Evolutionary conservation across 2,329 filamentous ascomycete species (phyloP).

Genomic region (Dryadomyces sulphureus): DNA sequence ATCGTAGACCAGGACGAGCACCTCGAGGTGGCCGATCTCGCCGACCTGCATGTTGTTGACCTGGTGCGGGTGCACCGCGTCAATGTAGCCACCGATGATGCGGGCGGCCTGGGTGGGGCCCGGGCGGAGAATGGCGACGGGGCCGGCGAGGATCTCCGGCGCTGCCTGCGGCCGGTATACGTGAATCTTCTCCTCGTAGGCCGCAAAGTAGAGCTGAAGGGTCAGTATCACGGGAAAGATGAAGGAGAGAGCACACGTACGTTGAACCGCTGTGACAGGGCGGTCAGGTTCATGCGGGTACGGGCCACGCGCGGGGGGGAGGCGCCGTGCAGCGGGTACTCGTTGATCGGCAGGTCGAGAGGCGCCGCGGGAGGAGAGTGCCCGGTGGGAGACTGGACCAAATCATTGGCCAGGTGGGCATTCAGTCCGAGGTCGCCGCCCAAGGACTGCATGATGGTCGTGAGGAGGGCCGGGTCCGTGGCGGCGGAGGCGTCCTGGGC

Average conservation of each 20-base stretch:
- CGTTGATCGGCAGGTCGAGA: neutral
- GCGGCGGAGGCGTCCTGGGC: neutral
- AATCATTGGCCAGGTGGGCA: neutral
- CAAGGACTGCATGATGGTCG: neutral
- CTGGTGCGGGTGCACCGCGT: conserved; percentile 36
- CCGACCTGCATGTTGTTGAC: conserved; percentile 58
- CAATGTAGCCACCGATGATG: conserved; percentile 36
- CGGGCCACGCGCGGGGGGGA: conserved; percentile 16
- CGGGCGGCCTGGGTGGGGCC: conserved; percentile 23
- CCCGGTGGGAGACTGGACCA: neutral
- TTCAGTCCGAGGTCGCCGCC: neutral
- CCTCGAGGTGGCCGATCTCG: conserved; percentile 53
- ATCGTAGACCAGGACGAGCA: conserved; percentile 53
- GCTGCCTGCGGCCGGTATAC: conserved; percentile 35
- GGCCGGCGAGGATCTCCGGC: conserved; percentile 32
- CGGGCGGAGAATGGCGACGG: conserved; percentile 35
- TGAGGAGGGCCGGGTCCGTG: conserved; percentile 1
- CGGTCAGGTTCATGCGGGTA: conserved; percentile 38
- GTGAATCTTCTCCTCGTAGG: conserved; percentile 41
- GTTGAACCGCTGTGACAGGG: conserved; percentile 42
- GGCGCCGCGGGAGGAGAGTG: neutral
- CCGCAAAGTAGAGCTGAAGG: conserved; percentile 42
- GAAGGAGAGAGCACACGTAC: conserved; percentile 17
- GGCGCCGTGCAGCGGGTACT: neutral
- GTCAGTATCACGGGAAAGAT: neutral